These are phyloP conservation scores for Ustilago shanxiensis DNA, from an alignment of 1,284 basidiomycete species.

Conservation along the genomic window DNA sequence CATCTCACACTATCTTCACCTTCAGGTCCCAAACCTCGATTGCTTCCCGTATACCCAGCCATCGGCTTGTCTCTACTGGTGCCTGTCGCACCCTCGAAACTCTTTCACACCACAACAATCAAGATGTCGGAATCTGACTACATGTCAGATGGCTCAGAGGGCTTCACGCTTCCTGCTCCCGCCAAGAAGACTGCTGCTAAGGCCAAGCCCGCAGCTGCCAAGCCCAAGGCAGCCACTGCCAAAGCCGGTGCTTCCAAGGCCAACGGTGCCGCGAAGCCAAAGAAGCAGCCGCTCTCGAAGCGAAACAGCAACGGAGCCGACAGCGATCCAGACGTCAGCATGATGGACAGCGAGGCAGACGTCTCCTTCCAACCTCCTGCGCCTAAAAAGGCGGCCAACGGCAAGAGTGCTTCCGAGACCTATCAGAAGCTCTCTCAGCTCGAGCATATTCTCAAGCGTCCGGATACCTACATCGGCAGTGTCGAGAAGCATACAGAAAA, in stretches of 20 bases:
- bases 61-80: neutral
- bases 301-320: constrained; percentile 73
- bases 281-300: constrained; percentile 75
- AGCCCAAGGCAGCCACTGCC: constrained; percentile 47
- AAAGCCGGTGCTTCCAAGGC: constrained; percentile 72
- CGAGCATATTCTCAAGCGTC: constrained; percentile 95
- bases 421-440: constrained; percentile 97
- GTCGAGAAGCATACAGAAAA: constrained; percentile 67
- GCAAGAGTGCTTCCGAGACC: constrained; percentile 89
- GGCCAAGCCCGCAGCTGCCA: constrained; percentile 32
- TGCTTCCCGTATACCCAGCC: constrained; percentile 19
- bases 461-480: constrained; percentile 92
- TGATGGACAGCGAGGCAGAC: constrained; percentile 43
- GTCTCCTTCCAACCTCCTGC: constrained; percentile 41
- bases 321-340: constrained; percentile 72
- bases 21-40: neutral
- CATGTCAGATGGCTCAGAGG: constrained; percentile 39
- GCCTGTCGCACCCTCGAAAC: neutral
- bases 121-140: constrained; percentile 48
- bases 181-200: constrained; percentile 72
- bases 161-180: constrained; percentile 35
- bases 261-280: constrained; percentile 76
- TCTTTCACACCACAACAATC: constrained; percentile 16
- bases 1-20: neutral
- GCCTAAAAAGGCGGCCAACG: constrained; percentile 32